Conservation (phyloP, 2,329 filamentous ascomycete species). For the Fusarium chlamydosporum region DNA sequence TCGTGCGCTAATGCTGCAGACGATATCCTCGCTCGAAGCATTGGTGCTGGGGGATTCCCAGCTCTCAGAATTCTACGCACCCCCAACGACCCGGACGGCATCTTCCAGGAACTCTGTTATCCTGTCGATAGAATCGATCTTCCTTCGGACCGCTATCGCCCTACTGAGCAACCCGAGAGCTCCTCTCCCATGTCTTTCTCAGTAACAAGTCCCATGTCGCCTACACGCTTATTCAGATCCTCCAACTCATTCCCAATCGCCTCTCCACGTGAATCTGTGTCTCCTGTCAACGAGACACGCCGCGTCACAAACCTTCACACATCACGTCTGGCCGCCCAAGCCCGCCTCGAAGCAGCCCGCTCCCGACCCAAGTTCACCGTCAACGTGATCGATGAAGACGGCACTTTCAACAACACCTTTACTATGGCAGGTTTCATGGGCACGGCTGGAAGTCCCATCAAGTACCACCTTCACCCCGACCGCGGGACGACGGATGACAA, state of each 20-base stretch:
- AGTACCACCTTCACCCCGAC: conserved; percentile 73
- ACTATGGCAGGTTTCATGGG: conserved; percentile 74
- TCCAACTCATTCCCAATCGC: conserved; percentile 56
- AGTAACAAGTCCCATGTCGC: conserved; percentile 47
- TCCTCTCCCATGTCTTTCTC: conserved; percentile 39
- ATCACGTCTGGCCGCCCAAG: conserved; percentile 75
- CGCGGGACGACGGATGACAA: conserved; percentile 68
- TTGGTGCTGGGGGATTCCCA: conserved; percentile 74
- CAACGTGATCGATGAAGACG: conserved; percentile 68
- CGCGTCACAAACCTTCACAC: conserved; percentile 61
- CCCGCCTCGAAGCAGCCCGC: conserved; percentile 72
- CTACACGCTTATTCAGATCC: conserved; percentile 53
- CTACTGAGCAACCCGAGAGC: conserved; percentile 30
- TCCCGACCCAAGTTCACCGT: conserved; percentile 69
- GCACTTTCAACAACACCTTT: conserved; percentile 65
- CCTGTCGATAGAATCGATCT: conserved; percentile 70
- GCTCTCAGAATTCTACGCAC: conserved; percentile 70
- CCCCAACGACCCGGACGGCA: conserved; percentile 77
- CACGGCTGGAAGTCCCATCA: conserved; percentile 68
- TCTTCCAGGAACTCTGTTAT: conserved; percentile 77
- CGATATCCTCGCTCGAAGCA: conserved; percentile 73
- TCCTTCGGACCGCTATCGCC: conserved; percentile 63
- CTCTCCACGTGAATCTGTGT: conserved; percentile 34
- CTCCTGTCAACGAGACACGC: conserved; percentile 33
- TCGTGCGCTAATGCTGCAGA: conserved; percentile 66